Percentiles rank a stretch among this genome's conserved stretches.
phyloP scores from a whole-genome alignment of 2,329 filamentous ascomycete species.

The Scorias spongiosa region DNA sequence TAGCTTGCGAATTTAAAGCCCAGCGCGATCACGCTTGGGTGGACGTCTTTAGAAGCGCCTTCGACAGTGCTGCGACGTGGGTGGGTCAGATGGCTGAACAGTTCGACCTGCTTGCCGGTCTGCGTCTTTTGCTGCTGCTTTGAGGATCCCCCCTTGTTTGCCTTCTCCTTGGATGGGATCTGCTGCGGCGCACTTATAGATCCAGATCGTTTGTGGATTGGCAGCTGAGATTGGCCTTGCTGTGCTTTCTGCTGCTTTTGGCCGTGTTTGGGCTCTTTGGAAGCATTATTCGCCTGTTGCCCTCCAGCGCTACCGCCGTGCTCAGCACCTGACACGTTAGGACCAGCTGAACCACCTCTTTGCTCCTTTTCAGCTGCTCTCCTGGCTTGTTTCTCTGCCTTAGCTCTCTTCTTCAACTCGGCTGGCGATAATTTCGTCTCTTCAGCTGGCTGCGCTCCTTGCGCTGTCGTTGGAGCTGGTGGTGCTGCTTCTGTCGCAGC shows the following conservation, averaged over 20 bases:
- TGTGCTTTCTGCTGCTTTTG: conserved; percentile 14
- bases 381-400: conserved; percentile 80
- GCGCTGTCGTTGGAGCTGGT: conserved; percentile 1
- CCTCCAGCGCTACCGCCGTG: conserved; percentile 12
- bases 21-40: conserved; percentile 69
- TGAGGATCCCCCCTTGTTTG: conserved; percentile 13
- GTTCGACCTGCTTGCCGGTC: conserved; percentile 48
- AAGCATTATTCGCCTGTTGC: conserved; percentile 1
- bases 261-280: conserved; percentile 21
- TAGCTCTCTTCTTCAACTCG: conserved; percentile 74
- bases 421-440: conserved; percentile 51
- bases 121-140: conserved; percentile 34
- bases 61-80: conserved; percentile 51
- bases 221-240: conserved; percentile 7
- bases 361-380: conserved; percentile 39
- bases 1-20: conserved; percentile 87
- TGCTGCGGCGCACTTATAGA: conserved; percentile 6
- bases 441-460: conserved; percentile 6
- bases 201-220: conserved; percentile 7
- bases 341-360: conserved; percentile 3
- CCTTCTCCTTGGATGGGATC: conserved; percentile 4
- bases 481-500: neutral
- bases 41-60: conserved; percentile 54
- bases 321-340: conserved; percentile 20
- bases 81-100: conserved; percentile 73